phyloP scores from a whole-genome alignment of 306 rosid species.

The Acacia melanoxylon region DNA sequence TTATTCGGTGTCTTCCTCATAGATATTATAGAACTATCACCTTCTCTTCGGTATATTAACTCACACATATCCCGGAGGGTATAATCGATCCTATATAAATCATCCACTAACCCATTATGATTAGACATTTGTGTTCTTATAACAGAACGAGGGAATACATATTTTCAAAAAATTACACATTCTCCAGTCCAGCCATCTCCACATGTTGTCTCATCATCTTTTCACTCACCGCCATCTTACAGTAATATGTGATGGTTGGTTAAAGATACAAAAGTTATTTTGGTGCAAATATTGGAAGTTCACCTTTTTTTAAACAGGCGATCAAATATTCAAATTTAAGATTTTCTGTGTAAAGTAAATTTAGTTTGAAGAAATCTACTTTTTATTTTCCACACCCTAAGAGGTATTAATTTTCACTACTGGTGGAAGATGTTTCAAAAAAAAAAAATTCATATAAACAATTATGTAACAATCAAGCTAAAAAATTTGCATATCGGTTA shows the following conservation, averaged over 20 bases:
- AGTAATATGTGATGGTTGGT: not conserved
- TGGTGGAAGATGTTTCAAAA: not conserved
- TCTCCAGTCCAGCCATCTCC: not conserved
- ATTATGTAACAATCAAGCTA: not conserved
- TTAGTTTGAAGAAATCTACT: not conserved
- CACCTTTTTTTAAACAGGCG: not conserved
- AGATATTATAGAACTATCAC: too few relatives aligned
- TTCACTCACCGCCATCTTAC: not conserved
- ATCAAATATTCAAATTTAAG: not conserved
- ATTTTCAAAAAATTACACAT: too few relatives aligned
- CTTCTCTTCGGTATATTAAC: too few relatives aligned
- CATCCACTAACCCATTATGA: too few relatives aligned
- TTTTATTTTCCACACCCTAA: not conserved
- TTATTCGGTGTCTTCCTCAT: too few relatives aligned
- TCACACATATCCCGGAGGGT: too few relatives aligned
- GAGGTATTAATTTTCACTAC: not conserved
- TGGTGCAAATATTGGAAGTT: not conserved
- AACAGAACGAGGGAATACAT: too few relatives aligned
- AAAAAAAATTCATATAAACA: not conserved
- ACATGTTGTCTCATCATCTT: not conserved
- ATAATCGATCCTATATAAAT: too few relatives aligned
- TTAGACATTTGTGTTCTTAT: too few relatives aligned
- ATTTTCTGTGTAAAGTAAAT: not conserved
- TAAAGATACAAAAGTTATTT: not conserved
- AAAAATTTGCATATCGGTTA: not conserved